A percentile compares a stretch with the other conserved stretches of the same genome.
Conservation (phyloP, 306 rosid species). For the Dryas octopetala region DNA sequence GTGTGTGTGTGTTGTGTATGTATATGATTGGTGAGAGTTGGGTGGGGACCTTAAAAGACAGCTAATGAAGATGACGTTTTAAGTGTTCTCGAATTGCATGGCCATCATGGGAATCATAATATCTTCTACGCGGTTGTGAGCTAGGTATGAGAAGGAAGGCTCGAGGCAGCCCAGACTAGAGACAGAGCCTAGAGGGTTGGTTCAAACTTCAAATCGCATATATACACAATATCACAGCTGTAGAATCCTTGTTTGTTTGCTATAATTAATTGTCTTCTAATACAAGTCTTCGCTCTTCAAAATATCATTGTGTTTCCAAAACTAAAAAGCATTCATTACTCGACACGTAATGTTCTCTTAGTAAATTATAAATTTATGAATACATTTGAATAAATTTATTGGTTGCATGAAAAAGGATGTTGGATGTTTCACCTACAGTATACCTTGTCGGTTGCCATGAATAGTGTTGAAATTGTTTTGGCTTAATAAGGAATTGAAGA, state of each 20-base stretch:
- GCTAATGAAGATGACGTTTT: constrained; percentile 7
- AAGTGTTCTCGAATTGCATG: not conserved
- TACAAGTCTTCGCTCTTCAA: not conserved
- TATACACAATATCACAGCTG: constrained; percentile 7
- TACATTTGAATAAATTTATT: no score
- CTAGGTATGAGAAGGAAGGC: not conserved
- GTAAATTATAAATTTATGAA: no score
- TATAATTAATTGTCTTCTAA: not conserved
- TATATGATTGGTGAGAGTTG: no score
- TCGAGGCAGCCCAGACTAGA: not conserved
- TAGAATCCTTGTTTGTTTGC: not conserved
- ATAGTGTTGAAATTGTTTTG: not conserved
- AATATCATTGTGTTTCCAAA: not conserved
- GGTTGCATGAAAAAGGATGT: no score
- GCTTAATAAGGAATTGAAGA: not conserved
- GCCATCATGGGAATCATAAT: not conserved
- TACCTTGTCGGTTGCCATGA: no score
- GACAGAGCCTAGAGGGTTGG: not conserved
- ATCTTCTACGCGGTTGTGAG: not conserved
- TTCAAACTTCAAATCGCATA: not conserved
- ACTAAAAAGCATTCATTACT: not conserved
- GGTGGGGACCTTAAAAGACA: constrained; percentile 17
- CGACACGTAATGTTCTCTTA: no score
- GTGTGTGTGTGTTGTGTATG: not conserved
- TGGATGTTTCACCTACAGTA: no score